Base-by-base conservation (phyloP, 805 yeast species). In the Nakazawaea peltata region DNA sequence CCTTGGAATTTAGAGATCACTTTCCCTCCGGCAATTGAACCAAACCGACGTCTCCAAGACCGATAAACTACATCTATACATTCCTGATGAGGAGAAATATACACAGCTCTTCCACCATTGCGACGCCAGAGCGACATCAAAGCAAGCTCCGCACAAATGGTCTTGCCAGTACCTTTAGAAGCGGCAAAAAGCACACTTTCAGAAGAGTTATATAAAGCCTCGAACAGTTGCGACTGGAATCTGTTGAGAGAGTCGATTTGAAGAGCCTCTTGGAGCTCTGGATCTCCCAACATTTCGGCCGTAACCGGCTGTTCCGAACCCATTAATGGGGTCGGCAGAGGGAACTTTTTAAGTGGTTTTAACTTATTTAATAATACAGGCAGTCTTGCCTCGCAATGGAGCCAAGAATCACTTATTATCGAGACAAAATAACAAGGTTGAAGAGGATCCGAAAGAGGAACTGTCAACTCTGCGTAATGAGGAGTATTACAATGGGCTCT, bases 381-480 rank as follows among this genome's bases (percentile, higher is more conserved):
- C 1, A 70, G 51, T 40, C 70, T 72, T 42, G 68, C 63, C 37
- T 73, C 83, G 39, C 86, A 74, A 42, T 84, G 88, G 4, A 87
- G 57, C 98, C 97, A 92, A 40, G 67, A 74, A 39, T 88, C 94
- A 39, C 94, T 85, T 2, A 81, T 56, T 10, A 88, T 53, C 0
- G 81, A 65, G 4, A 87, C 68, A 53, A 81, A 85, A 44, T 81
- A 77, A 45, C 75, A 78, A 0, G 96, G 95, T 25, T 68, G 71
- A 2, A 54, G 30, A 1, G 88, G 82, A 4, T 71, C 76, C 4
- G 59, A 37, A 0, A 78, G 38, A 0, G 81, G 73, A 3, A 88
- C 72, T 0, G 82, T 69, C 44, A 86, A 75, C 24, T 79, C 86
- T 2, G 86, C 32, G 16, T 67, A 46, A 42, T 77, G 80, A 19